A percentile compares a stretch with the other conserved stretches of the same genome.
phyloP scores from a whole-genome alignment of 176 grass and related monocot species.

The Pharus latifolius region DNA sequence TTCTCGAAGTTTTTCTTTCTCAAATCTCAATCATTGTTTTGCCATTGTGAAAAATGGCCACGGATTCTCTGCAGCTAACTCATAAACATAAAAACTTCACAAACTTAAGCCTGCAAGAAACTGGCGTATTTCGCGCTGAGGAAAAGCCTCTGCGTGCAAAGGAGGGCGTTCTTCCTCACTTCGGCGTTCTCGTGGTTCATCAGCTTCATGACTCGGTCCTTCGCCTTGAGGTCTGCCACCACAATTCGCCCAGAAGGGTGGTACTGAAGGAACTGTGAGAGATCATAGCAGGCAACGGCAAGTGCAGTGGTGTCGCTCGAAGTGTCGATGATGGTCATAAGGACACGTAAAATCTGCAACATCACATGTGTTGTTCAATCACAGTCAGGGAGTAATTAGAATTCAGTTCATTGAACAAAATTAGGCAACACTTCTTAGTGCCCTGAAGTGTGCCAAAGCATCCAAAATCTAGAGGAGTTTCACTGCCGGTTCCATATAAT shows the following conservation, averaged over 20 bases:
- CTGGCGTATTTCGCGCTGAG: conserved; percentile 86
- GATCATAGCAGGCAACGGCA: conserved; percentile 80
- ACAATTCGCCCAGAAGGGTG: conserved; percentile 74
- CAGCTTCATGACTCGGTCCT: conserved; percentile 94
- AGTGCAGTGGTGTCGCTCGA: conserved; percentile 70
- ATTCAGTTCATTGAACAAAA: neutral
- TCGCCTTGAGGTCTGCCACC: conserved; percentile 69
- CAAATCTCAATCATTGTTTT: conserved; percentile 21
- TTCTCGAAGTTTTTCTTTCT: conserved; percentile 17
- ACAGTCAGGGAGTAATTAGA: neutral
- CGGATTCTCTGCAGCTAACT: conserved; percentile 12
- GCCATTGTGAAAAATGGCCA: conserved; percentile 15
- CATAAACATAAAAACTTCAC: conserved; percentile 27
- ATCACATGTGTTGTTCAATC: neutral
- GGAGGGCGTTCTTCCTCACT: conserved; percentile 78
- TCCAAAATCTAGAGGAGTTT: neutral
- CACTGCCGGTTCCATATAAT: neutral
- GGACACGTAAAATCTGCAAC: conserved; percentile 73
- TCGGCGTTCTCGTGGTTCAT: conserved; percentile 80
- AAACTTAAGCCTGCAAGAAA: conserved; percentile 55
- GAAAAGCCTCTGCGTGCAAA: conserved; percentile 95
- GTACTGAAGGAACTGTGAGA: conserved; percentile 95
- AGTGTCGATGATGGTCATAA: conserved; percentile 80
- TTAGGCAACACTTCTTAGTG: conserved; percentile 6
- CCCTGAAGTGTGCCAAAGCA: neutral